phyloP scores from a whole-genome alignment of 805 yeast genomes.

The Ascoidea asiatica region DNA sequence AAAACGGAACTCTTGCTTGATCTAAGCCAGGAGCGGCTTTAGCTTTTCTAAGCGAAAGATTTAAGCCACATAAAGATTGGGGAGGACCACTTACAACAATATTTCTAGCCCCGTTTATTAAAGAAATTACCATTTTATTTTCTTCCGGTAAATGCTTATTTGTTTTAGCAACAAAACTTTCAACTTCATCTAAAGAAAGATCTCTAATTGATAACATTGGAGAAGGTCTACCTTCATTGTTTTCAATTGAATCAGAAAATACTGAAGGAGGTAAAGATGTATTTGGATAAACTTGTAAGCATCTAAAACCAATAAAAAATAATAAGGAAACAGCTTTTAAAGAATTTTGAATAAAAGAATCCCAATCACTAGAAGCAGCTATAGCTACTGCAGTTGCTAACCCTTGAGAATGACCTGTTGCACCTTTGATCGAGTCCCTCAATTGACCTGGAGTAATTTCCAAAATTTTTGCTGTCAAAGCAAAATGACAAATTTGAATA shows the following conservation, averaged over 20 bases:
- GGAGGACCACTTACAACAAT: slow-evolving; percentile 97
- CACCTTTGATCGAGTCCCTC: slow-evolving; percentile 51
- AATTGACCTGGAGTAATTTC: slow-evolving; percentile 87
- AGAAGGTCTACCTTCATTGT: slow-evolving; percentile 92
- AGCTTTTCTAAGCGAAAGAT: slow-evolving; percentile 80
- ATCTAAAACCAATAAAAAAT: slow-evolving; percentile 89
- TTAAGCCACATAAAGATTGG: slow-evolving; percentile 91
- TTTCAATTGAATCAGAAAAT: slow-evolving; percentile 81
- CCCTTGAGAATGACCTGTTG: slow-evolving; percentile 88
- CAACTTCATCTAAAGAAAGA: slow-evolving; percentile 67
- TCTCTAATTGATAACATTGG: slow-evolving; percentile 96
- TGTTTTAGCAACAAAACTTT: slow-evolving; percentile 68
- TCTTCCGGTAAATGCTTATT: slow-evolving; percentile 88
- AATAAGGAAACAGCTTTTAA: slow-evolving; percentile 71
- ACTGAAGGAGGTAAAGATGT: slow-evolving; percentile 91
- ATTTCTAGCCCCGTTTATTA: slow-evolving; percentile 91
- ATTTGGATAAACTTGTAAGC: slow-evolving; percentile 81
- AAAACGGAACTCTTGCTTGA: slow-evolving; percentile 87
- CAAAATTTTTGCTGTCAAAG: slow-evolving; percentile 71
- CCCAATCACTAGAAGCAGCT: slow-evolving; percentile 76
- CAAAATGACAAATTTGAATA: slow-evolving; percentile 88
- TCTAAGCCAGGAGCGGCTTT: slow-evolving; percentile 92
- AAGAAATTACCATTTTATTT: slow-evolving; percentile 80
- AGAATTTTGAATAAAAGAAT: slow-evolving; percentile 56
- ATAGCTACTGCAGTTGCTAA: slow-evolving; percentile 87